Percentiles rank a stretch among this genome's conserved stretches.
Evolutionary conservation across 805 yeast genomes (phyloP).

Genomic region (Cyberlindnera mrakii): DNA sequence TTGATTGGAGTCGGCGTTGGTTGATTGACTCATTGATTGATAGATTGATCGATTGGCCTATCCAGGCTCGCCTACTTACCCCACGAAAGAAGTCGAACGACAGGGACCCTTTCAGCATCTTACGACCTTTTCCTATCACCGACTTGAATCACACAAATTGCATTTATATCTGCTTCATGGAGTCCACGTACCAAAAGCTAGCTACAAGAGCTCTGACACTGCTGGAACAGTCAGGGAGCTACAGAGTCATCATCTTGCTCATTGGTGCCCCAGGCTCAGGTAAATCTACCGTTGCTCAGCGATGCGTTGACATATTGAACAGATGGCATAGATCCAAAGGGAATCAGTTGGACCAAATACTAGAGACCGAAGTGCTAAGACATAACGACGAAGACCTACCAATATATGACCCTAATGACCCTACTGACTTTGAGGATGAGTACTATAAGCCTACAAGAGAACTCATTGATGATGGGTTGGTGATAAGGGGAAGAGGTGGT

Average conservation of each 20-base stretch:
- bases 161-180: constrained; percentile 19
- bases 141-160: neutral
- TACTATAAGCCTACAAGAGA: constrained; percentile 12
- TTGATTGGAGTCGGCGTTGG: too few species aligned
- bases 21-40: too few species aligned
- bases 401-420: constrained; percentile 1
- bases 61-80: too few species aligned
- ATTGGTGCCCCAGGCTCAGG: constrained; percentile 88
- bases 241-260: constrained; percentile 50
- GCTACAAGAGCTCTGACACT: constrained; percentile 27
- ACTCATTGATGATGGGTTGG: constrained; percentile 1
- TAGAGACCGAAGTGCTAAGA: constrained; percentile 3
- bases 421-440: constrained; percentile 17
- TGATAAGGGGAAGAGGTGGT: constrained; percentile 22
- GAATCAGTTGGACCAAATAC: neutral
- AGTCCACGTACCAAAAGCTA: constrained; percentile 25
- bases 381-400: constrained; percentile 9
- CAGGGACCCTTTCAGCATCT: too few species aligned
- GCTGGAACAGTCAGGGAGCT: constrained; percentile 23
- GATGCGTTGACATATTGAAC: constrained; percentile 39
- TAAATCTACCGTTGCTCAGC: constrained; percentile 58
- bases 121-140: neutral
- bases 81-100: too few species aligned
- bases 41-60: too few species aligned
- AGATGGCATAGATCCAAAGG: constrained; percentile 18